A percentile compares a stretch with the other conserved stretches of the same genome.
phyloP scores from a whole-genome alignment of 305 asterid genomes.

The Salvia sclarea region DNA sequence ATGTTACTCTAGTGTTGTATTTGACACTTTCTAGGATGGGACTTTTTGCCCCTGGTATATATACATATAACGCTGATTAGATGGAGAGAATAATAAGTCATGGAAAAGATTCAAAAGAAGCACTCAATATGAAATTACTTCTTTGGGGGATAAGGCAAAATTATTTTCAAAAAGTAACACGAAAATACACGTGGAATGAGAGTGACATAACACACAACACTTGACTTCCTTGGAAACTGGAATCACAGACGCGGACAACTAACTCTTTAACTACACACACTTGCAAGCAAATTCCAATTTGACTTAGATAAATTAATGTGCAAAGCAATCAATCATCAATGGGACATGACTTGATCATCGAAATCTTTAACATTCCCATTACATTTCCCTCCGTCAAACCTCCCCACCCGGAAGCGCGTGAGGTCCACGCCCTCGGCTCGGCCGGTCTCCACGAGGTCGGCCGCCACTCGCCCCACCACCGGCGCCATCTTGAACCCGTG shows the following conservation, averaged over 20 bases:
- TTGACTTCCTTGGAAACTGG: background rate
- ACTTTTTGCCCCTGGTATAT: constrained; percentile 11
- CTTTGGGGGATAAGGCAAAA: too few relatives aligned
- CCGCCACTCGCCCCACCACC: constrained; percentile 67
- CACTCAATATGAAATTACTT: background rate
- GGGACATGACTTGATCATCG: constrained; percentile 54
- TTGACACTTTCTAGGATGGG: constrained; percentile 13
- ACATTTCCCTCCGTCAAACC: constrained; percentile 49
- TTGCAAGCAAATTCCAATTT: background rate
- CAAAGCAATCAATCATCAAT: background rate
- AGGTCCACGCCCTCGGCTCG: constrained; percentile 49
- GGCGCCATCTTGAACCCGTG: constrained; percentile 98
- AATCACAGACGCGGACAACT: background rate
- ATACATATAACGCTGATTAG: background rate
- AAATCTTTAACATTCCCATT: constrained; percentile 62
- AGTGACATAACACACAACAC: background rate
- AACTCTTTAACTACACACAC: background rate
- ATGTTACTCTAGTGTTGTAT: constrained; percentile 19
- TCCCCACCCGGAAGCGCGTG: constrained; percentile 47
- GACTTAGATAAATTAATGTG: background rate
- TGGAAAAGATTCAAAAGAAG: background rate
- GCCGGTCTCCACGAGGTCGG: constrained; percentile 57
- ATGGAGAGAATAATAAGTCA: background rate
- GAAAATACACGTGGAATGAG: background rate
- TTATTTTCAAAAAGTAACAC: too few relatives aligned